phyloP scores from a whole-genome alignment of 106 monocot genomes.

The Dioscorea dumetorum region DNA sequence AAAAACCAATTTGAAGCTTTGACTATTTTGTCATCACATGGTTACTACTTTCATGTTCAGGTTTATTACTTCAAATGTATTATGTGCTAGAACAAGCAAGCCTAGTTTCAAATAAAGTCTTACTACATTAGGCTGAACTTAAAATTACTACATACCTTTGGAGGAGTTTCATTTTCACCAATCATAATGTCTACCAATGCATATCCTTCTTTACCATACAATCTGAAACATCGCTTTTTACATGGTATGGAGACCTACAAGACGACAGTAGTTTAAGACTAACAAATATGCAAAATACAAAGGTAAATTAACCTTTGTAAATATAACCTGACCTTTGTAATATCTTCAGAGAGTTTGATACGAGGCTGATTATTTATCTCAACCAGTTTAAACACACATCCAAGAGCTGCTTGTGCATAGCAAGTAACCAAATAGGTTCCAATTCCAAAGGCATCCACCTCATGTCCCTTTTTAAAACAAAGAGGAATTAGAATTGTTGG shows the following conservation, averaged over 20 bases:
- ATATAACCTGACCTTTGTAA: constrained; percentile 54
- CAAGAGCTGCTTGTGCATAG: constrained; percentile 95
- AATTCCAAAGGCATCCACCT: constrained; percentile 91
- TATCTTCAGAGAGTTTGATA: constrained; percentile 98
- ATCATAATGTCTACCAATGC: constrained; percentile 92
- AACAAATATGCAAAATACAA: too few species aligned
- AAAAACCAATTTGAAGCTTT: too few species aligned
- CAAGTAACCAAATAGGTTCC: constrained; percentile 98
- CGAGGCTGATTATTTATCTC: constrained; percentile 95
- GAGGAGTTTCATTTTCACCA: constrained; percentile 82
- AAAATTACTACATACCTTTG: constrained; percentile 41
- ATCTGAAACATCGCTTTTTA: constrained; percentile 79
- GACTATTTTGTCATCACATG: too few species aligned
- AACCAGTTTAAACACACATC: constrained; percentile 96
- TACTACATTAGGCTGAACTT: too few species aligned
- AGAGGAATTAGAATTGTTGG: too few species aligned
- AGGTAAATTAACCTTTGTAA: too few species aligned
- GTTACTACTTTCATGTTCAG: too few species aligned
- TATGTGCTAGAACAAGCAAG: too few species aligned
- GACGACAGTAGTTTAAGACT: not conserved
- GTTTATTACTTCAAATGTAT: too few species aligned
- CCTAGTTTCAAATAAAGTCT: too few species aligned
- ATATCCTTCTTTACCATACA: constrained; percentile 93
- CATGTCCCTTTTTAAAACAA: constrained; percentile 60
- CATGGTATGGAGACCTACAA: constrained; percentile 96